Base-by-base conservation (phyloP, 2,329 filamentous ascomycete genomes). In the Scedosporium apiospermum region DNA sequence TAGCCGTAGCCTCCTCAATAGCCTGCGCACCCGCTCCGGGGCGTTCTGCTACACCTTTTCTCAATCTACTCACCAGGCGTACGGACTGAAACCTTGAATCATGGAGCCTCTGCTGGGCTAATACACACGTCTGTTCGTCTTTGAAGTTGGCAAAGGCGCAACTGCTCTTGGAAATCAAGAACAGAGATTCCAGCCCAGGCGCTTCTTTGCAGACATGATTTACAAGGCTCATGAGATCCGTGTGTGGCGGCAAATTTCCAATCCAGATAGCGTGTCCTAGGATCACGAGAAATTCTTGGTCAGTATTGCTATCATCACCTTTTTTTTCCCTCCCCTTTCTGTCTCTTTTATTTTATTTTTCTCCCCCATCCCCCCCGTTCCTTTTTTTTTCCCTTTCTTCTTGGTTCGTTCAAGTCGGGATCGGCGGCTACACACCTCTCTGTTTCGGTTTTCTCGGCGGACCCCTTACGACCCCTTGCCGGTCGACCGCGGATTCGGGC, bases 91-190 rank as follows among this genome's bases (percentile, higher is more conserved):
- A 97, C 63, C 88, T 88, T 1, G 92, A 96, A 70, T 98, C 93
- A 72, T 98, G 91, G 55, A 98, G 88, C 67, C 90, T 87, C 57
- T 86, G 82, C 77, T 96, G 90, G 0, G 93, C 93, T 7, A 84
- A 81, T 6, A 83, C 76, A 71, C 92, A 97, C 4, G 86, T 85
- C 3, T 80, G 76, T 69, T 96, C 92, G 60, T 91, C 89, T 65
- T 88, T 90, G 73, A 96, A 98, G 71, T 98, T 98, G 66, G 96
- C 91, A 76, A 98, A 98, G 0, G 93, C 93, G 70, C 93, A 98
- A 71, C 97, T 97, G 72, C 93, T 97, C 73, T 97, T 97, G 0
- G 93, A 93, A 49, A 98, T 98, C 42, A 98, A 78, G 67, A 98
- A 97, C 0, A 98, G 78, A 57, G 92, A 96, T 71, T 96, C 90